Conservation (phyloP, 352 stramenopile species). For the Pythium periplocum region DNA sequence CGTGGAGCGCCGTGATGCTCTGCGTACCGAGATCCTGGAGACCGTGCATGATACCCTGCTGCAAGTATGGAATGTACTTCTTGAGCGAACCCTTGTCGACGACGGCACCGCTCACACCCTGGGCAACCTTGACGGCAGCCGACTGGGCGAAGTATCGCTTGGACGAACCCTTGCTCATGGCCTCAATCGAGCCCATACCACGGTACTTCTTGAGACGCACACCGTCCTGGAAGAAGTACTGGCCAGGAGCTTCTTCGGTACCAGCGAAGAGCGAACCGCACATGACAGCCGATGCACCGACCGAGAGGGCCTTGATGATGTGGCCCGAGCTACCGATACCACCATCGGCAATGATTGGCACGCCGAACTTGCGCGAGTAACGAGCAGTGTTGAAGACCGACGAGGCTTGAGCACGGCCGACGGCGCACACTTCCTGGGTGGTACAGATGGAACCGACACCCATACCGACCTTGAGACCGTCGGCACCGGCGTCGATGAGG, state of each 20-base stretch:
- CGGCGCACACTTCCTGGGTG: conserved; percentile 99
- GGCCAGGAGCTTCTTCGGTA: conserved; percentile 98
- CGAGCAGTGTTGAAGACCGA: conserved; percentile 98
- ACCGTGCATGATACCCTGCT: conserved; percentile 97
- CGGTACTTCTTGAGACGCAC: conserved; percentile 99
- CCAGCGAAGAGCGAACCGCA: conserved; percentile 99
- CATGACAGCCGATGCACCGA: conserved; percentile 98
- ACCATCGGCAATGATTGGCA: conserved; percentile 99
- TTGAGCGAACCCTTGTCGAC: conserved; percentile 99
- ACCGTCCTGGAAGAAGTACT: conserved; percentile 99
- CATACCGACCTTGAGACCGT: conserved; percentile 99
- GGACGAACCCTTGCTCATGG: conserved; percentile 96
- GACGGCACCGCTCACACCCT: conserved; percentile 98
- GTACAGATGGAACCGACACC: conserved; percentile 99
- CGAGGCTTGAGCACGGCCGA: conserved; percentile 97
- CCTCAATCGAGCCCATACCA: conserved; percentile 99
- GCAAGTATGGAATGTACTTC: conserved; percentile 99
- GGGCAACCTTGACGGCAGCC: conserved; percentile 96
- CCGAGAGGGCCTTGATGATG: conserved; percentile 97
- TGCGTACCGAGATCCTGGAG: conserved; percentile 96
- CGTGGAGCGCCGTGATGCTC: conserved; percentile 88
- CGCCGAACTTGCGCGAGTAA: conserved; percentile 93
- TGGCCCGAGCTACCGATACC: conserved; percentile 98
- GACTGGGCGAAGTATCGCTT: conserved; percentile 91
- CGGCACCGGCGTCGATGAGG: conserved; percentile 97